phyloP scores from a whole-genome alignment of 2,329 filamentous ascomycete species.

The Diplodia corticola region DNA sequence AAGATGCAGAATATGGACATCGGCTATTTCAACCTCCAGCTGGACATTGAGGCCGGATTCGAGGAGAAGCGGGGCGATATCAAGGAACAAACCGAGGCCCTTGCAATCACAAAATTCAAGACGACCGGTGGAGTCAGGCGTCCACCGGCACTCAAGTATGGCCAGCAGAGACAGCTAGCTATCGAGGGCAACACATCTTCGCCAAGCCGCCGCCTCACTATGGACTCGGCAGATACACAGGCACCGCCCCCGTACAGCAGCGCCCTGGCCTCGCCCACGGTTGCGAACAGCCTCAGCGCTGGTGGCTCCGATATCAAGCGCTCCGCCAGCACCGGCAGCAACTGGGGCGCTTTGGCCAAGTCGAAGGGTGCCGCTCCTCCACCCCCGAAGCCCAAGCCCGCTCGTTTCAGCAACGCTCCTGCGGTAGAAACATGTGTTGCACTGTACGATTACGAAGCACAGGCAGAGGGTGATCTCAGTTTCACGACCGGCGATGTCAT shows the following conservation, averaged over 20 bases:
- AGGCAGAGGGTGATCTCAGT: constrained; percentile 90
- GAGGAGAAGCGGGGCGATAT: constrained; percentile 84
- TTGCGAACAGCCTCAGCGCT: constrained; percentile 5
- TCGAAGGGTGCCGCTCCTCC: constrained; percentile 52
- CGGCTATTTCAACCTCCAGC: constrained; percentile 90
- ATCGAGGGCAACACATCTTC: constrained; percentile 36
- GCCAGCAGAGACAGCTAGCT: constrained; percentile 35
- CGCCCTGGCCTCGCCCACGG: constrained; percentile 34
- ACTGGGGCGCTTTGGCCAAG: constrained; percentile 48
- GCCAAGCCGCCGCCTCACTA: constrained; percentile 31
- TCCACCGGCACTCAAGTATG: constrained; percentile 40
- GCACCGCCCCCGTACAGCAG: constrained; percentile 44
- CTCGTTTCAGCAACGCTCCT: constrained; percentile 65
- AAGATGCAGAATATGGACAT: constrained; percentile 98
- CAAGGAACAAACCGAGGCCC: constrained; percentile 77
- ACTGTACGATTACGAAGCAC: constrained; percentile 93
- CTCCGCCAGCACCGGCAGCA: constrained; percentile 33
- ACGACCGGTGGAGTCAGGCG: constrained; percentile 66
- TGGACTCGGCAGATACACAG: constrained; percentile 37
- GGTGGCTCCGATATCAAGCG: constrained; percentile 33
- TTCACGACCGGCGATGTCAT: constrained; percentile 88
- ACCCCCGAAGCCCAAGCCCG: constrained; percentile 64
- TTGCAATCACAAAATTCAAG: constrained; percentile 89
- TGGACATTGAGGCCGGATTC: constrained; percentile 90
- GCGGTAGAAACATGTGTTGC: constrained; percentile 79